These are phyloP conservation scores for Fabrea salina DNA, from an alignment of 169 alveolate species.

Conservation along the genomic window DNA sequence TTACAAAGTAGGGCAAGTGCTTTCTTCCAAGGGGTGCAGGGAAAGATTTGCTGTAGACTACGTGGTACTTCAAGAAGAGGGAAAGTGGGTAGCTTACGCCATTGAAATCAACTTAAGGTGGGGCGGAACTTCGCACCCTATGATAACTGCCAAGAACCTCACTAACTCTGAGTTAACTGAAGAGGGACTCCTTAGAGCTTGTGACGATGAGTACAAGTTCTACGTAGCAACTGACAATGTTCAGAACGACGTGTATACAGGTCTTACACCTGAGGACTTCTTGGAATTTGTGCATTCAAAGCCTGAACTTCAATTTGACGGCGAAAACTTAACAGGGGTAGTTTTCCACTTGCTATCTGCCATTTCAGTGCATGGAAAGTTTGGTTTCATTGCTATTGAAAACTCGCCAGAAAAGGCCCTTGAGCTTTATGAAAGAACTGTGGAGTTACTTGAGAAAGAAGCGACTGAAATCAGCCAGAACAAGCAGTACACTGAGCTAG, in stretches of 20 bases:
- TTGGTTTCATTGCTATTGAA: constrained; percentile 22
- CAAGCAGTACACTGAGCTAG: constrained; percentile 16
- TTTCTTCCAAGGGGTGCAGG: constrained; percentile 21
- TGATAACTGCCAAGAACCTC: not conserved
- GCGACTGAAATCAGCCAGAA: not conserved
- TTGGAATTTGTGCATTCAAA: not conserved
- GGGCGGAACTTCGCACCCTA: constrained; percentile 31
- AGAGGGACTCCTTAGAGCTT: not conserved
- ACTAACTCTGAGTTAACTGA: not conserved
- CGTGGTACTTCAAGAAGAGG: constrained; percentile 9
- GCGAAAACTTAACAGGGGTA: not conserved
- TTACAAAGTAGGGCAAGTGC: constrained; percentile 2
- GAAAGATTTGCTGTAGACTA: constrained; percentile 26
- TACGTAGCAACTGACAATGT: constrained; percentile 28
- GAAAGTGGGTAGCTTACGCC: constrained; percentile 22
- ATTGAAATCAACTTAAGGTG: constrained; percentile 29
- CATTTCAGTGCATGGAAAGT: constrained; percentile 17
- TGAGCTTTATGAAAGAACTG: constrained; percentile 7
- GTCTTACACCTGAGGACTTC: constrained; percentile 7
- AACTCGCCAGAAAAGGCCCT: constrained; percentile 12
- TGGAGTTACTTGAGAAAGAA: not conserved
- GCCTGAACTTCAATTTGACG: constrained; percentile 9
- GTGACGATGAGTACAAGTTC: not conserved
- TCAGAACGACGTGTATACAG: not conserved
- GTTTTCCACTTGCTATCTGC: constrained; percentile 24